Conservation (phyloP, 805 yeast species). For the Saturnispora kantuleensis region DNA sequence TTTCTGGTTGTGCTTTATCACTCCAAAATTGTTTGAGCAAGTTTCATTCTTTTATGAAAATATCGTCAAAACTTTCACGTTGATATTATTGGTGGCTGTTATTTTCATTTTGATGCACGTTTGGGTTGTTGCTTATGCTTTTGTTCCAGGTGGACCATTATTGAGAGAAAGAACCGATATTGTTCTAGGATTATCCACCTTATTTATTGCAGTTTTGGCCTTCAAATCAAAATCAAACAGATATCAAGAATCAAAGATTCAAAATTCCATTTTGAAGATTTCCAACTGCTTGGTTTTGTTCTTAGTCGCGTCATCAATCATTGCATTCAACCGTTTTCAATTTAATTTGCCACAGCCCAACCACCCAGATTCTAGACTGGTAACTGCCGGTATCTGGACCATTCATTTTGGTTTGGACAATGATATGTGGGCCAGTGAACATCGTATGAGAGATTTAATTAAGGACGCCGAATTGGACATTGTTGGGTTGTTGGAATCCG, state of each 20-base stretch:
- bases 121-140: slow-evolving; percentile 97
- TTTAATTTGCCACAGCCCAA: slow-evolving; percentile 55
- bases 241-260: neutral
- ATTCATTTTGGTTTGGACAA: slow-evolving; percentile 95
- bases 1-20: slow-evolving; percentile 50
- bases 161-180: slow-evolving; percentile 84
- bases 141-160: slow-evolving; percentile 88
- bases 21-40: slow-evolving; percentile 52
- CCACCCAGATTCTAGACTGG: slow-evolving; percentile 57
- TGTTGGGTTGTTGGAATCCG: slow-evolving; percentile 83
- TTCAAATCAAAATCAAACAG: slow-evolving; percentile 15
- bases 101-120: slow-evolving; percentile 70
- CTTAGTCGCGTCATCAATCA: slow-evolving; percentile 36
- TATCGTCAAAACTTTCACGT: slow-evolving; percentile 43
- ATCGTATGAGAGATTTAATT: slow-evolving; percentile 76
- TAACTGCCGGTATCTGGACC: slow-evolving; percentile 98
- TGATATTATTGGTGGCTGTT: slow-evolving; percentile 40
- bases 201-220: slow-evolving; percentile 41
- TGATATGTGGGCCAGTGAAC: slow-evolving; percentile 96
- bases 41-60: slow-evolving; percentile 28
- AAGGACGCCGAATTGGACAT: slow-evolving; percentile 84
- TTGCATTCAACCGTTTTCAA: slow-evolving; percentile 49
- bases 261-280: slow-evolving; percentile 12
- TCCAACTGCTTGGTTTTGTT: slow-evolving; percentile 26
- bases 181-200: slow-evolving; percentile 49